Conservation (phyloP, 2,329 filamentous ascomycete species). For the Cytospora paraplurivora region DNA sequence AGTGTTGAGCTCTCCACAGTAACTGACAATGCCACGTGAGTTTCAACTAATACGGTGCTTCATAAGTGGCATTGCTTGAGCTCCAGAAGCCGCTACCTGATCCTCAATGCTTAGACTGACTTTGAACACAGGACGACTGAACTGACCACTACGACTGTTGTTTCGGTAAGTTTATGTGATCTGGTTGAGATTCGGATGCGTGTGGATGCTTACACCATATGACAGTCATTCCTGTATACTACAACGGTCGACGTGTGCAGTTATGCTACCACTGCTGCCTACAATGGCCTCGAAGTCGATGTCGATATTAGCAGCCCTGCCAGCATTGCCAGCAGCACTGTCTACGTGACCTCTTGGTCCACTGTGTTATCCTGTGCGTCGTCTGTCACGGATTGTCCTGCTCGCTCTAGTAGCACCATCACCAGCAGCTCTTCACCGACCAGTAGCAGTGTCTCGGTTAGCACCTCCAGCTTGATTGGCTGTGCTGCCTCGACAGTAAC, state of each 20-base stretch:
- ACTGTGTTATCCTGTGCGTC: slow-evolving; percentile 20
- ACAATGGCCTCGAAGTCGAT: slow-evolving; percentile 7
- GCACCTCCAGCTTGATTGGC: slow-evolving; percentile 9
- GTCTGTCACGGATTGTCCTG: slow-evolving; percentile 19
- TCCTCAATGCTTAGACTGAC: slow-evolving; percentile 1
- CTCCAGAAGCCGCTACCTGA: no score
- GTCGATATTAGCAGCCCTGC: no score
- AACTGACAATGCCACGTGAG: slow-evolving; percentile 15
- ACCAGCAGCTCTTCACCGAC: neutral
- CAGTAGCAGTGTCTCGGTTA: neutral
- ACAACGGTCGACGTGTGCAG: slow-evolving; percentile 26
- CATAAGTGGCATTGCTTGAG: neutral
- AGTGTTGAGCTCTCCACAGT: slow-evolving; percentile 3
- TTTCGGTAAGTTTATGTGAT: slow-evolving; percentile 18
- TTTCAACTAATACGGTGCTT: neutral
- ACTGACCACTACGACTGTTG: slow-evolving; percentile 20
- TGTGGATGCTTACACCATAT: neutral
- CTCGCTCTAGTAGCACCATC: slow-evolving; percentile 10
- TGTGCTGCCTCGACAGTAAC: slow-evolving; percentile 6
- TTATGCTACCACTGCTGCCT: slow-evolving; percentile 9
- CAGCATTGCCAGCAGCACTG: slow-evolving; percentile 6
- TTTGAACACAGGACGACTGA: slow-evolving; percentile 21
- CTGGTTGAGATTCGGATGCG: neutral
- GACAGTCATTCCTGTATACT: slow-evolving; percentile 29
- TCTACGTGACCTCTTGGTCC: slow-evolving; percentile 5